These are phyloP conservation scores for Zygnema circumcarinatum DNA, from an alignment of 139 green algal species.

Conservation along the genomic window DNA sequence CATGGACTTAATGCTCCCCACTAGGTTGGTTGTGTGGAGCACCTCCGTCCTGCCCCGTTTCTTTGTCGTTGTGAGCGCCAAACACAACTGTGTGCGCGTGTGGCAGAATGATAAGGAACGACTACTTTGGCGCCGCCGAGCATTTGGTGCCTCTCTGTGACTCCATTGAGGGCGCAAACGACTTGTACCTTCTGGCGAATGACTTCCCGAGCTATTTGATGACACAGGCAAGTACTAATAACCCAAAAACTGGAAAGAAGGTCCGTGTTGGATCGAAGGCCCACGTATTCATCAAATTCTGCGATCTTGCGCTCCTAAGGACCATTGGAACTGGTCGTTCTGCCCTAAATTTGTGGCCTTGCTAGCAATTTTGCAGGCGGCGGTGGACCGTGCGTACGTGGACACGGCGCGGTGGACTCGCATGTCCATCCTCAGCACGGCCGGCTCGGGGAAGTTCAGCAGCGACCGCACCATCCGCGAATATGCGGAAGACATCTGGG, in stretches of 20 bases:
- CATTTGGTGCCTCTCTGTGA: conserved; percentile 92
- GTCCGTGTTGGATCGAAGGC: too few species aligned
- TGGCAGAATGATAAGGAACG: conserved; percentile 82
- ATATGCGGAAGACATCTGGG: conserved; percentile 88
- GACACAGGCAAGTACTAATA: conserved; percentile 71
- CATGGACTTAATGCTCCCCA: not conserved
- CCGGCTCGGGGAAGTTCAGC: conserved; percentile 77
- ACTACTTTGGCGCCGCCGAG: conserved; percentile 93
- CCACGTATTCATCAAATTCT: too few species aligned
- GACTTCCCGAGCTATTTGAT: conserved; percentile 94
- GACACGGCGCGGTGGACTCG: conserved; percentile 74
- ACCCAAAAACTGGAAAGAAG: too few species aligned
- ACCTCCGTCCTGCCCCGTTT: not conserved
- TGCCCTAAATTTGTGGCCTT: too few species aligned
- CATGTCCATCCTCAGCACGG: conserved; percentile 79
- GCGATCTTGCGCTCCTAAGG: too few species aligned
- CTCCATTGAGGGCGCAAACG: conserved; percentile 73
- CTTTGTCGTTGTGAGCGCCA: too few species aligned
- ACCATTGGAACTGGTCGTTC: too few species aligned
- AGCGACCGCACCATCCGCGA: conserved; percentile 82
- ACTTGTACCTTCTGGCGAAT: conserved; percentile 97
- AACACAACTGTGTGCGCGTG: too few species aligned
- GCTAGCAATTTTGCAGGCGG: too few species aligned
- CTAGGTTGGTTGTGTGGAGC: not conserved
- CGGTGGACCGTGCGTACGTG: conserved; percentile 82